phyloP scores from a whole-genome alignment of 2,329 filamentous ascomycete species.

The Calonectria multiphialidica region DNA sequence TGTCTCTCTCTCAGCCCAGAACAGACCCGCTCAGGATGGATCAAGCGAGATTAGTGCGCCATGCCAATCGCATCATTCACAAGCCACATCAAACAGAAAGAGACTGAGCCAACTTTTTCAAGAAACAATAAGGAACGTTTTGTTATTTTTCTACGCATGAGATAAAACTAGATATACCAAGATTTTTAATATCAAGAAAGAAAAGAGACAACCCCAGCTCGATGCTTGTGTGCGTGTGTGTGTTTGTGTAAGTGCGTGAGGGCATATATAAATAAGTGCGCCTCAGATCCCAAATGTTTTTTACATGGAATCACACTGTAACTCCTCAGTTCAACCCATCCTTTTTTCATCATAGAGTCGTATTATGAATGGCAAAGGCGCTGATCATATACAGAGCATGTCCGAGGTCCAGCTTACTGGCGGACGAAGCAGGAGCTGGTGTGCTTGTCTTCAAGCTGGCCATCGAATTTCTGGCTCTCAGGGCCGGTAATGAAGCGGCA shows the following conservation, averaged over 20 bases:
- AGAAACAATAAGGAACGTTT: background rate
- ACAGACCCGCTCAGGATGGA: too few species aligned
- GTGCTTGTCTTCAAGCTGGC: slow-evolving; percentile 35
- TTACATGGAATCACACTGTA: slow-evolving; percentile 8
- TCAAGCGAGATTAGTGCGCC: background rate
- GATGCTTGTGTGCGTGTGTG: background rate
- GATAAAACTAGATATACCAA: slow-evolving; percentile 16
- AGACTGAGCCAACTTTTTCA: too few species aligned
- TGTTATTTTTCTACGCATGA: slow-evolving; percentile 12
- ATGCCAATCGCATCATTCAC: background rate
- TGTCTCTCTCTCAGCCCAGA: background rate
- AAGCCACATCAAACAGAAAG: background rate
- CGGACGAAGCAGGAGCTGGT: slow-evolving; percentile 37
- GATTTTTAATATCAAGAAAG: slow-evolving; percentile 22
- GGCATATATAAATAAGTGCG: background rate
- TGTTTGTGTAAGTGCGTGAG: slow-evolving; percentile 1
- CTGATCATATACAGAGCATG: background rate
- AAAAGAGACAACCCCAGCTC: slow-evolving; percentile 11
- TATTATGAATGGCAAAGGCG: background rate
- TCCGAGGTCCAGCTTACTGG: slow-evolving; percentile 26
- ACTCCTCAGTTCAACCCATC: slow-evolving; percentile 12
- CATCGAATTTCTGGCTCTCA: slow-evolving; percentile 37
- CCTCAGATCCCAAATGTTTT: slow-evolving; percentile 2
- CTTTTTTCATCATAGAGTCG: background rate
- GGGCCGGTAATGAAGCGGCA: slow-evolving; percentile 40